These are phyloP conservation scores for Neurospora terricola DNA, from an alignment of 495 filamentous ascomycete species.

Conservation along the genomic window DNA sequence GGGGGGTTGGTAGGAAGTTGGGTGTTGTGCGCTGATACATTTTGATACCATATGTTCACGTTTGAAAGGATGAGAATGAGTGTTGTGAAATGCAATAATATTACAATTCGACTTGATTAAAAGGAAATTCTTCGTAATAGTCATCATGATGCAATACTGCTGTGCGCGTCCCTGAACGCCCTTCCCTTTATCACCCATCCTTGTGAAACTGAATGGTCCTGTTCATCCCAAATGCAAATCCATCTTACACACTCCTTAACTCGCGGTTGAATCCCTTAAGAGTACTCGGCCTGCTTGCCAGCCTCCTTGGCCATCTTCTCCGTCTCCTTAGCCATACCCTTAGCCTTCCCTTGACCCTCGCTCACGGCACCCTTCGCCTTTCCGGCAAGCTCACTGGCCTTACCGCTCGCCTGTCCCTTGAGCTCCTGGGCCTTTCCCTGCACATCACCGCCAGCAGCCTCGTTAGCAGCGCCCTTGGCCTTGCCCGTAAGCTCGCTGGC, in stretches of 20 bases:
- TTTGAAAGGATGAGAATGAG: background rate
- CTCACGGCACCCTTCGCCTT: background rate
- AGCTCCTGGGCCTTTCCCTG: slow-evolving; percentile 4
- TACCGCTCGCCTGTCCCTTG: slow-evolving; percentile 5
- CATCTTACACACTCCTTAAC: background rate
- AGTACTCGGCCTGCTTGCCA: background rate
- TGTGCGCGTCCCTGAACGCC: background rate
- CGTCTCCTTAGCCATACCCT: slow-evolving; percentile 5
- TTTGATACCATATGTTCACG: background rate
- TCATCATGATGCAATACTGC: background rate
- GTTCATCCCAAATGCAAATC: background rate
- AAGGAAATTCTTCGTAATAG: background rate
- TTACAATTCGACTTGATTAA: background rate
- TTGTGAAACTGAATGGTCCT: background rate
- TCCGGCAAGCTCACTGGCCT: background rate
- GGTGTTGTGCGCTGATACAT: background rate
- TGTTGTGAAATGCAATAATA: background rate
- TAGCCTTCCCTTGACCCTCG: background rate
- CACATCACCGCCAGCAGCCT: slow-evolving; percentile 4
- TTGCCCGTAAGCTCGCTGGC: too few species aligned
- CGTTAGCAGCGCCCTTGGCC: slow-evolving; percentile 14
- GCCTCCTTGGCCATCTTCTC: background rate
- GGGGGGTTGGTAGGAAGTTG: background rate
- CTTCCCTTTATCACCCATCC: background rate
- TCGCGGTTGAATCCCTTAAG: background rate